Percentiles rank a stretch among this genome's conserved stretches.
Conservation (phyloP, 257 asterid genomes). For the Osmanthus fragrans region DNA sequence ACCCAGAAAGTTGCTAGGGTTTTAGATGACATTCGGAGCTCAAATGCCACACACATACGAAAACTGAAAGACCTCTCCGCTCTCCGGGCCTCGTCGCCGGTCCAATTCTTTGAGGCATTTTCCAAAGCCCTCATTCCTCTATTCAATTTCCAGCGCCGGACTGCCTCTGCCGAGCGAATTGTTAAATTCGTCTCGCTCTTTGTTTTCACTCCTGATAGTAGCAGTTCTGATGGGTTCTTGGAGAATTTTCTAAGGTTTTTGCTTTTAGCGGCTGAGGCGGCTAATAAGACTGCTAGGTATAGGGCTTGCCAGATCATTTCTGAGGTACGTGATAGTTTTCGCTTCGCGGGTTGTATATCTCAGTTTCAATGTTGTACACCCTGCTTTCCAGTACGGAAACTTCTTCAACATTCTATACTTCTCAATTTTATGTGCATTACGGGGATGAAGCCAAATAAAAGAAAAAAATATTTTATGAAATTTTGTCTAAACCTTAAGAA, state of each 20-base stretch:
- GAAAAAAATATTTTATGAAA: background rate
- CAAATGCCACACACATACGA: constrained; percentile 68
- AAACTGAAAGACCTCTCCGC: constrained; percentile 70
- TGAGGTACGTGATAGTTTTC: constrained; percentile 52
- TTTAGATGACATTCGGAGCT: constrained; percentile 61
- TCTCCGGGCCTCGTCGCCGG: constrained; percentile 46
- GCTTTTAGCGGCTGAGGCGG: constrained; percentile 60
- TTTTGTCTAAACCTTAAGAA: background rate
- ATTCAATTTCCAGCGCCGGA: constrained; percentile 68
- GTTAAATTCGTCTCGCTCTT: constrained; percentile 61
- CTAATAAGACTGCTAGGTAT: constrained; percentile 67
- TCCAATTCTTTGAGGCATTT: constrained; percentile 53
- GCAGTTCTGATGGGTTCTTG: constrained; percentile 50
- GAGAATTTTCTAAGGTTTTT: constrained; percentile 65
- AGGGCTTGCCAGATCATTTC: constrained; percentile 92
- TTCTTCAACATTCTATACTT: background rate
- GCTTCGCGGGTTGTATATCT: background rate
- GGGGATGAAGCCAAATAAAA: background rate
- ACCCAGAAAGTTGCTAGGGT: constrained; percentile 45
- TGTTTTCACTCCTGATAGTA: constrained; percentile 39
- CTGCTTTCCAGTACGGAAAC: background rate
- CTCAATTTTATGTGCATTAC: background rate
- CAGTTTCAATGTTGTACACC: background rate
- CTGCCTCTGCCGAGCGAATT: constrained; percentile 62
- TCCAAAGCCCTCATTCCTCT: constrained; percentile 57